Base-by-base conservation (phyloP, 192 early-diverging fungal genomes). In the Mortierella hygrophila region DNA sequence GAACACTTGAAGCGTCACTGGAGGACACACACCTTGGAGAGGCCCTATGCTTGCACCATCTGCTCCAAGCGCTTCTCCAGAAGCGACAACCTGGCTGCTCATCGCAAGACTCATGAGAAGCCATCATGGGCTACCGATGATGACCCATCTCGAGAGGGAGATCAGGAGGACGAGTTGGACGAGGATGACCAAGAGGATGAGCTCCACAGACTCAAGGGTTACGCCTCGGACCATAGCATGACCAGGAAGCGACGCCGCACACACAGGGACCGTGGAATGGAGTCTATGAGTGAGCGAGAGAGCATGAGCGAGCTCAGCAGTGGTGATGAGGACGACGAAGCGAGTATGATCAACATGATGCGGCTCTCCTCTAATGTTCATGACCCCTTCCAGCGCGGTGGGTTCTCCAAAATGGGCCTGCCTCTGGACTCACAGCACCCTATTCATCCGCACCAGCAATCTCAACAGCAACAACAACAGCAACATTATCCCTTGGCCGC, bases 1-100 rank as follows among this genome's bases (percentile, higher is more conserved):
- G 92, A 93, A 72, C 92, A 93, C 74, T 72, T 92, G 40, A 92
- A 92, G 65, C 89, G 92, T 35, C 92, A 93, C 74, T 85, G 92
- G 70, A 79, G 92, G 57, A 93, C 92, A 11, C 92, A 93, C 74
- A 93, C 92, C 4, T 83, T 92, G 74, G 92, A 93, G 76, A 80
- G 91, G 29, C 92, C 92, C 63, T 93, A 93, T 82, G 82, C 87
- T 7, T 93, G 92, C 74, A 76, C 46, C 23, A 76, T 89, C 21
- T 93, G 92, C 74, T 88, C 89, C 18, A 93, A 93, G 71, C 82
- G 88, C 13, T 93, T 93, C 73, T 93, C 92, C 20, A 74, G 92
- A 68, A 89, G 89, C 8, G 92, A 93, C 63, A 93, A 93, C 68
- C 77, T 93, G 57, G 89, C 92, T 42, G 91, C 92, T 44, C 92